Percentiles rank a stretch among this genome's conserved stretches.
Evolutionary conservation across 306 rosid species (phyloP).

Genomic region (Purshia tridentata): DNA sequence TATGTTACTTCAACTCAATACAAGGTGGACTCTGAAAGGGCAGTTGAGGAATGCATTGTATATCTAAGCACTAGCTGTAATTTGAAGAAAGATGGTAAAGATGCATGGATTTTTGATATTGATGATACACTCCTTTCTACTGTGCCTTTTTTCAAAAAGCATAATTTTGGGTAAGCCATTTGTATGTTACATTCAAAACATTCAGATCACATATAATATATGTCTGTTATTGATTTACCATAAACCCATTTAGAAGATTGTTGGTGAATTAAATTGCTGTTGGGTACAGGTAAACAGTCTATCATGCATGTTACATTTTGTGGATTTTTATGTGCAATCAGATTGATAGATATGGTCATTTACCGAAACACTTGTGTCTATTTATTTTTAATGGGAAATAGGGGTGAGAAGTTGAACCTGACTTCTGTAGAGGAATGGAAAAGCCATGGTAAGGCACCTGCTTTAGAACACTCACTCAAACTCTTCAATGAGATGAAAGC

Average conservation of each 20-base stretch:
- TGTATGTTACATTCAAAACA: background rate
- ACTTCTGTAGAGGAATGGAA: slow-evolving; percentile 62
- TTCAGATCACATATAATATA: background rate
- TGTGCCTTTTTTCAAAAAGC: slow-evolving; percentile 52
- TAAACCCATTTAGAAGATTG: background rate
- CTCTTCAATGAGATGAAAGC: slow-evolving; percentile 55
- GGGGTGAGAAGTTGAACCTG: slow-evolving; percentile 55
- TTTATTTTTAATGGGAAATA: slow-evolving; percentile 5
- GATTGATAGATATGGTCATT: background rate
- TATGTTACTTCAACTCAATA: slow-evolving; percentile 54
- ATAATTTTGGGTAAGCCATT: slow-evolving; percentile 41
- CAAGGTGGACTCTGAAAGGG: slow-evolving; percentile 46
- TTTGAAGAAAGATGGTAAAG: slow-evolving; percentile 48
- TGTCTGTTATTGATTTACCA: background rate
- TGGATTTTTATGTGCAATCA: too few relatives aligned
- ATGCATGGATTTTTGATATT: slow-evolving; percentile 77
- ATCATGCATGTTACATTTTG: too few relatives aligned
- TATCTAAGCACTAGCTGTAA: slow-evolving; percentile 50
- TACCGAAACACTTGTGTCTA: background rate
- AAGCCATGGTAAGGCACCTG: slow-evolving; percentile 54
- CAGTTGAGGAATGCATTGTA: slow-evolving; percentile 46
- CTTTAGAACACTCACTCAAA: slow-evolving; percentile 48
- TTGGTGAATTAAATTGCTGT: background rate
- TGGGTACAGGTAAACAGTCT: too few relatives aligned
- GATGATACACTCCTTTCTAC: slow-evolving; percentile 65